phyloP scores from a whole-genome alignment of 2,329 filamentous ascomycete species.

The Coniochaeta prunicola region DNA sequence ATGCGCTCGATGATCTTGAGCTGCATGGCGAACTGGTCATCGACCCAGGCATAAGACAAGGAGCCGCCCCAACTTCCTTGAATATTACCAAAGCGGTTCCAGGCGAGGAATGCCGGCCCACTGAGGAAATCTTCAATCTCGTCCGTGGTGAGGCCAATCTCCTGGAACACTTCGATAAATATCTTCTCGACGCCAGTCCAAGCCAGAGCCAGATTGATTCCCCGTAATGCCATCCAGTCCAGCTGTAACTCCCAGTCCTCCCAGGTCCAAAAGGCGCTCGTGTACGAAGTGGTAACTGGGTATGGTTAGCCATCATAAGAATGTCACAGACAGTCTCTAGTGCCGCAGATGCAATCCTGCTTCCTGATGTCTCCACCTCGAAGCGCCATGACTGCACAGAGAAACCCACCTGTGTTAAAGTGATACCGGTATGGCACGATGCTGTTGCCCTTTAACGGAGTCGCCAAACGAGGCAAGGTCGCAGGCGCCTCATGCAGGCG shows the following conservation, averaged over 20 bases:
- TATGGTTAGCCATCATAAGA: too few relatives aligned
- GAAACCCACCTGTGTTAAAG: conserved; percentile 37
- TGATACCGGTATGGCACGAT: conserved; percentile 26
- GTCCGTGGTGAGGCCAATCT: conserved; percentile 32
- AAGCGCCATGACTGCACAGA: background rate
- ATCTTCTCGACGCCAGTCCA: conserved; percentile 46
- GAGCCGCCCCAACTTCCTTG: conserved; percentile 40
- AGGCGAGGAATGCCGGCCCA: conserved; percentile 43
- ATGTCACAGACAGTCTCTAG: too few relatives aligned
- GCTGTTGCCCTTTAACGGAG: conserved; percentile 29
- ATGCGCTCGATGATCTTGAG: conserved; percentile 40
- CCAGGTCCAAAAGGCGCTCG: conserved; percentile 43
- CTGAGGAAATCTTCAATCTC: conserved; percentile 39
- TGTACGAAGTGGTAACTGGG: conserved; percentile 43
- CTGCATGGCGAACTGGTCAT: conserved; percentile 38
- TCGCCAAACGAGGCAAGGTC: conserved; percentile 20
- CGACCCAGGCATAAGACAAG: conserved; percentile 36
- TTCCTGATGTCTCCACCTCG: background rate
- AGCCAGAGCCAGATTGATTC: conserved; percentile 42
- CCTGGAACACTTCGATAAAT: conserved; percentile 37
- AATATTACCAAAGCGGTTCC: conserved; percentile 48
- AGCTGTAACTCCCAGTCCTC: conserved; percentile 44
- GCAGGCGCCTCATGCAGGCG: conserved; percentile 24
- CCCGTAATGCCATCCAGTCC: conserved; percentile 45
- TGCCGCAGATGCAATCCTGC: too few relatives aligned